phyloP scores from a whole-genome alignment of 2,329 filamentous ascomycete genomes.

The Tolypocladium tropicale region DNA sequence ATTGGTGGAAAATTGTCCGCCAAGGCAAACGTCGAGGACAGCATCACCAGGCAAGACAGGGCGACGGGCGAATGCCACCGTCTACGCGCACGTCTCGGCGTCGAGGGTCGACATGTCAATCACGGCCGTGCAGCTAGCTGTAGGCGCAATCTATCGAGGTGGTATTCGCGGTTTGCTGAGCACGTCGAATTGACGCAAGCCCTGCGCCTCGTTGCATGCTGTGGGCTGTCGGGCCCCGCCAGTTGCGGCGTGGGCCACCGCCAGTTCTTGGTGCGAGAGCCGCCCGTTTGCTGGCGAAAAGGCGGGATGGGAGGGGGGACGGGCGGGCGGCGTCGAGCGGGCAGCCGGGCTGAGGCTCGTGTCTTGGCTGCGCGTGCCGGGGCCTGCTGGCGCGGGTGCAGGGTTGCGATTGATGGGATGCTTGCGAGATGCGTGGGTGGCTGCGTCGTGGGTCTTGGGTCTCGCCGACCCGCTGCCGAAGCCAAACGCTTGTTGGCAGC shows the following conservation, averaged over 20 bases:
- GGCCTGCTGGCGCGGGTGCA: not conserved
- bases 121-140: not conserved
- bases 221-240: constrained; percentile 1
- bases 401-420: not conserved
- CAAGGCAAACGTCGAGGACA: not conserved
- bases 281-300: constrained; percentile 10
- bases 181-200: constrained; percentile 1
- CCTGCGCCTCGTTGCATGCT: constrained; percentile 1
- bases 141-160: constrained; percentile 1
- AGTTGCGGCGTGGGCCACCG: constrained; percentile 5
- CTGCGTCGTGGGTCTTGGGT: not conserved
- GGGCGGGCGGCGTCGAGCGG: not conserved
- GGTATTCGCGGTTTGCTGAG: not conserved
- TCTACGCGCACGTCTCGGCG: not conserved
- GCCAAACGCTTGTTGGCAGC: not conserved
- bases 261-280: constrained; percentile 8
- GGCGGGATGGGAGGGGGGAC: constrained; percentile 4
- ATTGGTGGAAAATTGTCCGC: not conserved
- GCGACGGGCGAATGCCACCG: not conserved
- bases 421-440: not conserved
- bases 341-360: constrained; percentile 1
- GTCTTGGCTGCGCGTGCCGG: not conserved
- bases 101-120: not conserved
- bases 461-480: constrained; percentile 7
- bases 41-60: not conserved